Evolutionary conservation across 768 basidiomycete genomes (phyloP).

Genomic region (Serendipita sp.): DNA sequence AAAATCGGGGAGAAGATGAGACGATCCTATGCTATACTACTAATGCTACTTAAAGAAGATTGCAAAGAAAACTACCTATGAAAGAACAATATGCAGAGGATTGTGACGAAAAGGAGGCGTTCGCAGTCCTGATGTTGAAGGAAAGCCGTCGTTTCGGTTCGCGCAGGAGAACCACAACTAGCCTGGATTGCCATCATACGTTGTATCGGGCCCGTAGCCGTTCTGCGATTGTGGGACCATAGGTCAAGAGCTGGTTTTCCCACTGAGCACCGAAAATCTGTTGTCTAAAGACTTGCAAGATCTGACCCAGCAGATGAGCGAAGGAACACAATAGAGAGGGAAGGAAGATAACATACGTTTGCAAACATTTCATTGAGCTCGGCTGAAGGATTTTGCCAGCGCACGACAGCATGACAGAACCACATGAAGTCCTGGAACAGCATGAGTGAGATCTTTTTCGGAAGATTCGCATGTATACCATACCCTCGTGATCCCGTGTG

Average conservation of each 20-base stretch:
- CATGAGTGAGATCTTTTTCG: constrained; percentile 13
- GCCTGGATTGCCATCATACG: constrained; percentile 33
- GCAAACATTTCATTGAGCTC: constrained; percentile 93
- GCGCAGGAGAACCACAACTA: not conserved
- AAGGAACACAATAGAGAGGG: not conserved
- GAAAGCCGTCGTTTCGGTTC: not conserved
- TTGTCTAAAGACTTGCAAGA: constrained; percentile 72
- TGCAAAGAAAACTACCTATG: constrained; percentile 8
- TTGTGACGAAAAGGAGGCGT: constrained; percentile 1
- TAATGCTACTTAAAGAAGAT: not conserved
- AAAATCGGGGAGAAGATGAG: not conserved
- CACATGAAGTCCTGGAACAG: constrained; percentile 64
- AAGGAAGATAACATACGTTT: constrained; percentile 22
- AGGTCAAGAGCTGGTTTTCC: constrained; percentile 64
- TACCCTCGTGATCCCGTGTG: constrained; percentile 87
- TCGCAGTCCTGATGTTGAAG: constrained; percentile 4
- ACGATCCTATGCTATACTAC: constrained; percentile 7
- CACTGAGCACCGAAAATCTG: constrained; percentile 73
- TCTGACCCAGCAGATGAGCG: constrained; percentile 19
- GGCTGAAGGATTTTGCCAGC: constrained; percentile 84
- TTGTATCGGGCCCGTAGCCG: constrained; percentile 76
- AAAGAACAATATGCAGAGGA: not conserved
- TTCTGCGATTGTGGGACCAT: constrained; percentile 81
- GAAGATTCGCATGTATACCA: constrained; percentile 15
- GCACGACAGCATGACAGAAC: constrained; percentile 96